These are phyloP conservation scores for Entomortierella parvispora DNA, from an alignment of 192 early-diverging fungal genomes.

Conservation along the genomic window DNA sequence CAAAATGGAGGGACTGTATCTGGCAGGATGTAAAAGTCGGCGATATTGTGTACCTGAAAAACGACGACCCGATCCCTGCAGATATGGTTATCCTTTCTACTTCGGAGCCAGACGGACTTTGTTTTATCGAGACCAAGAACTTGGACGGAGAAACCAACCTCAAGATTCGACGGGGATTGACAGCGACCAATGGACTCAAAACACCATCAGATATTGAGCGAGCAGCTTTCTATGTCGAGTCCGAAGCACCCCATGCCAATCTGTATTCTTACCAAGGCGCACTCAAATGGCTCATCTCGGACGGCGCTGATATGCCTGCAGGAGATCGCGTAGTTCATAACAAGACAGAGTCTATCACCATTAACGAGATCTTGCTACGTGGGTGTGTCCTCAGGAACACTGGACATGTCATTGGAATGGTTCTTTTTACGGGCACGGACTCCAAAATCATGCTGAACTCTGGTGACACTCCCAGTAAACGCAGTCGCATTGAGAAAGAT, in stretches of 20 bases:
- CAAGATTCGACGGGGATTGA: conserved; percentile 81
- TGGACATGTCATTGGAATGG: conserved; percentile 85
- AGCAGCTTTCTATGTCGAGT: conserved; percentile 76
- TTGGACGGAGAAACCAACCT: conserved; percentile 99
- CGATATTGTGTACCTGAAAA: conserved; percentile 85
- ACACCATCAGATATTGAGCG: conserved; percentile 67
- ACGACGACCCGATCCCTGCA: conserved; percentile 90
- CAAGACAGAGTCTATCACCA: conserved; percentile 71
- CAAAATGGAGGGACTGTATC: conserved; percentile 69
- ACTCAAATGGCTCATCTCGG: conserved; percentile 58
- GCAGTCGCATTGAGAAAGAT: conserved; percentile 88
- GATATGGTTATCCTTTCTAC: conserved; percentile 90
- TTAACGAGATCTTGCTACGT: conserved; percentile 87
- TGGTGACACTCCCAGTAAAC: conserved; percentile 91
- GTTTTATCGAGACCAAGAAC: conserved; percentile 98
- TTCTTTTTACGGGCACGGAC: conserved; percentile 91
- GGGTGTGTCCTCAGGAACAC: conserved; percentile 96
- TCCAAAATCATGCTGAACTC: conserved; percentile 97
- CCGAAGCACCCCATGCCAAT: conserved; percentile 88
- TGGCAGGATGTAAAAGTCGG: conserved; percentile 92
- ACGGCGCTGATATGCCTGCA: conserved; percentile 52
- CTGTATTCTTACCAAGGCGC: conserved; percentile 90
- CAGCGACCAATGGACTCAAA: conserved; percentile 66
- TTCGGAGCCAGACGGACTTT: conserved; percentile 84
- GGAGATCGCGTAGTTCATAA: conserved; percentile 56